A percentile compares a stretch with the other conserved stretches of the same genome.
Conservation (phyloP, 352 stramenopile species). For the Pythium rishiriense region DNA sequence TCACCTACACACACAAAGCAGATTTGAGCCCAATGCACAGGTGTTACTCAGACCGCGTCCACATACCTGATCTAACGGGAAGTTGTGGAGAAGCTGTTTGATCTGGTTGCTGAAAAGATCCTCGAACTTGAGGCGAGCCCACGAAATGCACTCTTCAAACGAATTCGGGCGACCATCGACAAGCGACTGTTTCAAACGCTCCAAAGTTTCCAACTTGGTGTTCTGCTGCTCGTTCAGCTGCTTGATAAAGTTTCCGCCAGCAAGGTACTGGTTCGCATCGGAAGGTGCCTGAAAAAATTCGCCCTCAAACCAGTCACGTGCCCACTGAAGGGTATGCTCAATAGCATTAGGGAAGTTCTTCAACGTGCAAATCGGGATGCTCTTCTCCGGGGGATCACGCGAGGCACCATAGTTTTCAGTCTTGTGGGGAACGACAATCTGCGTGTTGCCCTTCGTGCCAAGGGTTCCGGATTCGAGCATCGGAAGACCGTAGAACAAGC, state of each 20-base stretch:
- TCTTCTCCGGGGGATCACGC: constrained; percentile 98
- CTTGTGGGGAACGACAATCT: constrained; percentile 88
- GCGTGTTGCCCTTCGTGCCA: constrained; percentile 98
- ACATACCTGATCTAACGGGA: constrained; percentile 93
- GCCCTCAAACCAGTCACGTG: constrained; percentile 99
- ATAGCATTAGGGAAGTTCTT: constrained; percentile 99
- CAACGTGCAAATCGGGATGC: constrained; percentile 99
- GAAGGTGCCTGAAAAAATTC: constrained; percentile 97
- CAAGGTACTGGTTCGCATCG: constrained; percentile 95
- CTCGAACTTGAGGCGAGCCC: constrained; percentile 98
- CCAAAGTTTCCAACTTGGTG: constrained; percentile 96
- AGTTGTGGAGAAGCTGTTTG: constrained; percentile 98
- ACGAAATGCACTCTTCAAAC: constrained; percentile 98
- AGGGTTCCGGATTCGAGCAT: constrained; percentile 99
- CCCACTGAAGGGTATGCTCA: constrained; percentile 99
- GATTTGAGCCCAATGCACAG: not conserved
- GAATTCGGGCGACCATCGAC: constrained; percentile 89
- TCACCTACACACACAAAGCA: constrained; percentile 71
- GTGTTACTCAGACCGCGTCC: not conserved
- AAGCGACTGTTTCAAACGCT: constrained; percentile 91
- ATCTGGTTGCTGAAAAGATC: constrained; percentile 98
- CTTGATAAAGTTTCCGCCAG: constrained; percentile 86
- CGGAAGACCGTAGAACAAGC: constrained; percentile 95
- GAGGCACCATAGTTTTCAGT: constrained; percentile 98
- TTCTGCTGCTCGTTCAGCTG: constrained; percentile 96